Percentiles rank a stretch among this genome's conserved stretches.
Evolutionary conservation across 306 rosid species (phyloP).

Genomic region (Acacia crassicarpa): DNA sequence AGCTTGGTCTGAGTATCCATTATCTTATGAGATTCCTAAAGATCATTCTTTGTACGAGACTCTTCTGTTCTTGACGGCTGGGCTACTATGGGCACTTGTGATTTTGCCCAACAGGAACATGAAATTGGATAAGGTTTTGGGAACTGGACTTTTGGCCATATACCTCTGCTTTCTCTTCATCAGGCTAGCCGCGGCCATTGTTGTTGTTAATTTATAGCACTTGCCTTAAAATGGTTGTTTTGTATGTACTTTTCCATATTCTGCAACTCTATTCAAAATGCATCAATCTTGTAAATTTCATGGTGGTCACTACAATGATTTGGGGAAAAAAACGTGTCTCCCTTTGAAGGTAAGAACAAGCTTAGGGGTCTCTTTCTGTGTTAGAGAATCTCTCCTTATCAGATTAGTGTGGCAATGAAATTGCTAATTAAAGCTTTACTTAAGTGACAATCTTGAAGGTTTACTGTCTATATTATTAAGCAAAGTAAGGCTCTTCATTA

Average conservation of each 20-base stretch:
- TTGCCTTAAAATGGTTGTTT: background rate
- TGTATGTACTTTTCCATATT: conserved; percentile 2
- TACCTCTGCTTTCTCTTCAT: conserved; percentile 63
- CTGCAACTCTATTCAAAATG: background rate
- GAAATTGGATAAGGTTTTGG: conserved; percentile 63
- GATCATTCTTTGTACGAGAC: conserved; percentile 56
- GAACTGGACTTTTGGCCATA: conserved; percentile 58
- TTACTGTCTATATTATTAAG: background rate
- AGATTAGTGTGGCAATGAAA: background rate
- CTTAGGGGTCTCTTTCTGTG: background rate
- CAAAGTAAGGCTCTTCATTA: background rate
- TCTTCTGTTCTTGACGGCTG: conserved; percentile 49
- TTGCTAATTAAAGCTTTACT: background rate
- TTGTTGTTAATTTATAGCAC: conserved; percentile 21
- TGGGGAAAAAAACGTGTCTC: background rate
- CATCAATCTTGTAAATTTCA: conserved; percentile 17
- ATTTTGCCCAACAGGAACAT: conserved; percentile 61
- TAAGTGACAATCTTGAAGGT: background rate
- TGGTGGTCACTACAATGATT: background rate
- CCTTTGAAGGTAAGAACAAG: background rate
- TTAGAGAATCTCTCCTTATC: background rate
- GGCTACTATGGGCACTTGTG: conserved; percentile 77
- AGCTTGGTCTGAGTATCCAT: conserved; percentile 55
- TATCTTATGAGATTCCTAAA: conserved; percentile 41
- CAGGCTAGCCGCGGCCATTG: conserved; percentile 52